Evolutionary conservation across 2,329 filamentous ascomycete species (phyloP), one percentile per base, ranked within the genome.

Genomic region (Piedraia hortae): DNA sequence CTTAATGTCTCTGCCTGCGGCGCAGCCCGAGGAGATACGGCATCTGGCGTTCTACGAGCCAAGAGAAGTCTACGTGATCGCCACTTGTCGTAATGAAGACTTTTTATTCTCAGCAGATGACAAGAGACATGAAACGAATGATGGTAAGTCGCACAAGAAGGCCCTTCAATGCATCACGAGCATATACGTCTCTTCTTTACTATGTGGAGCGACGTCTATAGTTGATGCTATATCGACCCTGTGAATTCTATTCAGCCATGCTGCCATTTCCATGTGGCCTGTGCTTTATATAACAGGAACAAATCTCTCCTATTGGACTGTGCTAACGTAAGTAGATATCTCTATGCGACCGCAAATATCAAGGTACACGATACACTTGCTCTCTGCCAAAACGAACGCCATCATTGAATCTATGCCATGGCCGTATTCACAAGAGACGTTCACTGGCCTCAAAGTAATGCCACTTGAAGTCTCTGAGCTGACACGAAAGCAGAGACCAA

Each of bases 91-190:
- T 5, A 39, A 45, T 12, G 62, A 68, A 21, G 62, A 66, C 3
- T 93, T 90, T 39, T 71, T 77, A 42, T 56, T 91, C 11, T 75
- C 77, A 2, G 73, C 73, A 23, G 77, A 90, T 33, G 80, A 89
- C 26, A 65, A 75, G 29, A 73, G 88, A 30, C 55, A 60, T 16
- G 73, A 85, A 30, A 82, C 78, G 63, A 60, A 67, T 11, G 62
- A 62, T 29, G 80, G 62, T 42, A 48, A 54, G 23, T 35, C 16
- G n/a, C n/a, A n/a, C n/a, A n/a, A n/a, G n/a, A n/a, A n/a, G n/a
- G n/a, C n/a, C 10, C 20, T 15, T 25, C 0, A 20, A 12, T 16
- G 29, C 30, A 31, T 29, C 30, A 34, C 29, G 25, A 36, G 29
- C 33, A 35, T 35, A 34, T 34, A 30, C 33, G 30, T 28, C 28